Percentiles rank a stretch among this genome's conserved stretches.
Conservation (phyloP, 2,329 filamentous ascomycete species). For the Mycogone perniciosa region DNA sequence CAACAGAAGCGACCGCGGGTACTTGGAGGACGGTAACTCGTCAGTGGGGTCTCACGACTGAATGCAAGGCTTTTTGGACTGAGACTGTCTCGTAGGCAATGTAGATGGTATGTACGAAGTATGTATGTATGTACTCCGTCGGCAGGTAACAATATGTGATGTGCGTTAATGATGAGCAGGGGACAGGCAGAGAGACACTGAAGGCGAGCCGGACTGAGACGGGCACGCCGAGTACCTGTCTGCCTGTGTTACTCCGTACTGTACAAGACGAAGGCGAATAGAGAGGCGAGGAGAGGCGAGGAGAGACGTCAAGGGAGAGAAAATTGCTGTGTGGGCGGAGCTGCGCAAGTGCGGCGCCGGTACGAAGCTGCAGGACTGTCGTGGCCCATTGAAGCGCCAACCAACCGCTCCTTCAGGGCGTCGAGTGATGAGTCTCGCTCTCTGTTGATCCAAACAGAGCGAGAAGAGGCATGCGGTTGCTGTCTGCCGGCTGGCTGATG, state of each 20-base stretch:
- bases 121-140: too few relatives aligned
- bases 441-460: neutral
- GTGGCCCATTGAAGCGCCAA: conserved; percentile 41
- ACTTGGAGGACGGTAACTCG: conserved; percentile 3
- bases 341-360: conserved; percentile 1
- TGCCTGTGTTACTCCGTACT: too few relatives aligned
- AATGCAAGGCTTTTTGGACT: too few relatives aligned
- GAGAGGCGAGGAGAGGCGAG: neutral
- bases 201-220: neutral
- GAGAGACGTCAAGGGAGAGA: neutral
- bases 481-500: neutral
- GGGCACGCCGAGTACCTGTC: too few relatives aligned
- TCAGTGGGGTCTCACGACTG: conserved; percentile 4
- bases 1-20: conserved; percentile 2
- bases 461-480: neutral
- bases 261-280: neutral
- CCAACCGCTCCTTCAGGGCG: neutral
- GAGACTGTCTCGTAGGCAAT: too few relatives aligned
- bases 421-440: neutral
- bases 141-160: too few relatives aligned
- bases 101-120: too few relatives aligned
- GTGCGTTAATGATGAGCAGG: neutral
- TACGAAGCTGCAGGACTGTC: conserved; percentile 36
- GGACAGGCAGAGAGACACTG: neutral
- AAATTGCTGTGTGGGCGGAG: neutral